A percentile compares a stretch with the other conserved stretches of the same genome.
Conservation (phyloP, 441 rosid genomes). For the Iberis amara region DNA sequence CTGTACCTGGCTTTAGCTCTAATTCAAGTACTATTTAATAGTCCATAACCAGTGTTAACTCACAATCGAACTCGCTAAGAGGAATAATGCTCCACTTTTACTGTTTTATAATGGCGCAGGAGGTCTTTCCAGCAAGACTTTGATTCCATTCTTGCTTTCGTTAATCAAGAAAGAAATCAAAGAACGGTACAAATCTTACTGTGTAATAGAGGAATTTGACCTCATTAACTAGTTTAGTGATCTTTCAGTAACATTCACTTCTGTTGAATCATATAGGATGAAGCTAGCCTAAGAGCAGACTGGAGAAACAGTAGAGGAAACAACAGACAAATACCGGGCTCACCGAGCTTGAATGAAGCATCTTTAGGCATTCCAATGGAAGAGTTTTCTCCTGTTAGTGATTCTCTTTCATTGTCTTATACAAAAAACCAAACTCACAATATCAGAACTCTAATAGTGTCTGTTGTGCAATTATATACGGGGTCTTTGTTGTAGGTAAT, state of each 20-base stretch:
- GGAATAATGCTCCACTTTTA: constrained; percentile 4
- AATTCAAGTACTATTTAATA: neutral
- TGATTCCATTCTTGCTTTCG: constrained; percentile 80
- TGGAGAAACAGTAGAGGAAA: constrained; percentile 74
- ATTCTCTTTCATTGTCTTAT: constrained; percentile 35
- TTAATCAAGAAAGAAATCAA: constrained; percentile 87
- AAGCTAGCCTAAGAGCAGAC: constrained; percentile 50
- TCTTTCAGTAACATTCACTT: constrained; percentile 9
- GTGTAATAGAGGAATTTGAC: neutral
- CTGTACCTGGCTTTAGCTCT: constrained; percentile 27
- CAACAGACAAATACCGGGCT: constrained; percentile 58
- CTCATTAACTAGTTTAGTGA: neutral
- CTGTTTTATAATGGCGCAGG: constrained; percentile 51
- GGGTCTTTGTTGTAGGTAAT: constrained; percentile 16
- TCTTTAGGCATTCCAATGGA: constrained; percentile 56
- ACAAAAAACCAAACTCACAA: neutral
- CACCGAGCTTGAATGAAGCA: constrained; percentile 60
- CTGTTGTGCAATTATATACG: neutral
- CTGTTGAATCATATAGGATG: constrained; percentile 37
- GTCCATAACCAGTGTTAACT: too few species aligned
- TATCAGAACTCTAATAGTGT: neutral
- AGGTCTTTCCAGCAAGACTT: constrained; percentile 83
- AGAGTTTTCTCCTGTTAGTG: constrained; percentile 56
- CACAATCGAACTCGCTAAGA: neutral
- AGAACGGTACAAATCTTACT: constrained; percentile 48